Conservation (phyloP, 176 grass and related monocot species). For the barley (Hordeum vulgare) region MorexV3_pseudomolecules_assembly NC_058524.1:442880660-442881159, state of each 20-base stretch:
- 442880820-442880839: background rate
- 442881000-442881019: background rate
- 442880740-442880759: background rate
- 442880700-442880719: slow-evolving; percentile 44
- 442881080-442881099: too few relatives aligned
- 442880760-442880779: background rate
- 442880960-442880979: background rate
- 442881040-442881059: too few relatives aligned
- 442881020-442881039: too few relatives aligned
- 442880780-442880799: too few relatives aligned
- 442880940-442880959: background rate
- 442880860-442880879: background rate
- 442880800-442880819: background rate
- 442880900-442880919: background rate
- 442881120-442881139: too few relatives aligned
- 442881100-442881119: too few relatives aligned
- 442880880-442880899: background rate
- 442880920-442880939: background rate
- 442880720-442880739: background rate
- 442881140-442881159: too few relatives aligned
- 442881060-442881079: too few relatives aligned
- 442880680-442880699: slow-evolving; percentile 49
- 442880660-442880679: slow-evolving; percentile 59
- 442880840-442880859: background rate
- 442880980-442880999: background rate